Evolutionary conservation across 1,139 yeast genomes (phyloP), one percentile per base, ranked within the genome.

Genomic region (Pichia sp.): DNA sequence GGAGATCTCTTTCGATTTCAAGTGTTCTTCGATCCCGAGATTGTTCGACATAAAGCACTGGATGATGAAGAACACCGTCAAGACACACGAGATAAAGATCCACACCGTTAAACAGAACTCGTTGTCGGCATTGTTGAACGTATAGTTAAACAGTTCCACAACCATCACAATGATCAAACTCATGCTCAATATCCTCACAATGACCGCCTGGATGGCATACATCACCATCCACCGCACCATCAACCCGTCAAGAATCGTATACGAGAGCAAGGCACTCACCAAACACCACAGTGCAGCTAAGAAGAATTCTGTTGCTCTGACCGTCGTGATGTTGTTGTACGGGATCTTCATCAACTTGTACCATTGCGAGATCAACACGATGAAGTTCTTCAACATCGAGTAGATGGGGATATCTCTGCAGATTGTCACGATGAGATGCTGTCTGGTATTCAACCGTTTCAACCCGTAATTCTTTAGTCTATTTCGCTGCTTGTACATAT

Each of bases 181-280:
- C 81, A 89, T 82, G 9, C 96, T 83, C 43, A 90, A 70, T 73
- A 90, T 88, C 45, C 98, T 72, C 20, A 91, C 77, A 33, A 90
- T 86, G 0, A 96, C 96, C 0, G 96, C 98, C 2, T 86, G 75
- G 0, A 91, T 83, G 53, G 89, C 85, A 63, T 91, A 91, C 18
- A 87, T 88, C 35, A 91, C 94, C 34, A 91, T 87, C 95, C 98
- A 93, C 40, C 99, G 73, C 20, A 89, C 85, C 84, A 91, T 88
- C 34, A 93, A 71, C 0, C 96, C 95, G 62, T 91, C 97, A 35
- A 91, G 71, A 5, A 89, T 90, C 2, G 91, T 81, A 65, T 83
- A 90, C 12, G 95, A 83, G 49, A 93, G 71, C 61, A 89, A 89
- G 3, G 90, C 90, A 2, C 95, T 80, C 7, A 93, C 98, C 8